These are phyloP conservation scores for Pichia paraexigua DNA, from an alignment of 805 yeast species.

Conservation along the genomic window DNA sequence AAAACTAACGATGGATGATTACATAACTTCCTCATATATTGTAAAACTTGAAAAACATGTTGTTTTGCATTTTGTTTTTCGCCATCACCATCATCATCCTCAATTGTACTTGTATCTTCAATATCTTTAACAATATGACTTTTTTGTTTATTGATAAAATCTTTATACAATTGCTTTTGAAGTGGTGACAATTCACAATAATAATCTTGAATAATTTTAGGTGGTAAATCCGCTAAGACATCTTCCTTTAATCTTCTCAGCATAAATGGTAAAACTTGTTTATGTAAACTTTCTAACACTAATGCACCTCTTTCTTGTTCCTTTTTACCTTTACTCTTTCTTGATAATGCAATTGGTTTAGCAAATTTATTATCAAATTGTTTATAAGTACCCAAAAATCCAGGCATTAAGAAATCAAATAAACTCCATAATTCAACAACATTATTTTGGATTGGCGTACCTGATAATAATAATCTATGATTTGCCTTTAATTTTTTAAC, in stretches of 20 bases:
- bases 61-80: conserved; percentile 48
- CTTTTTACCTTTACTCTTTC: conserved; percentile 81
- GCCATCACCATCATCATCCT: conserved; percentile 6
- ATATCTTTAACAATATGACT: conserved; percentile 59
- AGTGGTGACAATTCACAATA: conserved; percentile 91
- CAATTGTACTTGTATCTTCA: conserved; percentile 24
- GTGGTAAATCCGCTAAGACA: conserved; percentile 92
- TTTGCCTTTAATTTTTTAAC: conserved; percentile 79
- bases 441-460: conserved; percentile 97
- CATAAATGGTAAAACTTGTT: conserved; percentile 95
- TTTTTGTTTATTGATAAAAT: conserved; percentile 83
- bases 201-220: conserved; percentile 96
- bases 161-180: conserved; percentile 81
- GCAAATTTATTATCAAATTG: conserved; percentile 91
- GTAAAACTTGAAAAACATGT: conserved; percentile 95
- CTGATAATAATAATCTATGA: conserved; percentile 85
- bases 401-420: conserved; percentile 98
- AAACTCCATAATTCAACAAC: conserved; percentile 96
- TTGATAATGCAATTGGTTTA: conserved; percentile 93
- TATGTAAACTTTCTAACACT: conserved; percentile 92
- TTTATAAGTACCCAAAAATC: conserved; percentile 92
- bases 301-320: conserved; percentile 97
- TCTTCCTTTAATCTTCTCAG: conserved; percentile 93
- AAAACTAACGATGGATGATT: conserved; percentile 93
- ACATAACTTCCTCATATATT: conserved; percentile 93